A percentile compares a stretch with the other conserved stretches of the same genome.
Conservation (phyloP, 192 early-diverging fungal genomes). For the Coemansia sp. region DNA sequence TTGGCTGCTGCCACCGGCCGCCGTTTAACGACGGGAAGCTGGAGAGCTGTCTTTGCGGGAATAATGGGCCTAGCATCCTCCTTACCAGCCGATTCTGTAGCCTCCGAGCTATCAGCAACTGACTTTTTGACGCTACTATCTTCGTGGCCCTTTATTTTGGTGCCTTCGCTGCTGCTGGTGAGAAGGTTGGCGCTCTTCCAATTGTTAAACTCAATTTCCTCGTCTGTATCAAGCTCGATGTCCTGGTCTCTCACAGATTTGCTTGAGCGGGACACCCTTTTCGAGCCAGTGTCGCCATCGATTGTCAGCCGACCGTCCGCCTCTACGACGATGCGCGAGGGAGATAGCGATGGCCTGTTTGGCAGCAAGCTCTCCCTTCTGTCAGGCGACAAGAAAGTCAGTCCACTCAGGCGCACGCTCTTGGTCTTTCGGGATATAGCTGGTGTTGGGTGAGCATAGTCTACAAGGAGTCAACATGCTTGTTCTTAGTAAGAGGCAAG, state of each 20-base stretch:
- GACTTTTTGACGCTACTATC: not conserved
- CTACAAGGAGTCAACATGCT: conserved; percentile 10
- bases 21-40: not conserved
- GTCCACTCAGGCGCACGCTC: conserved; percentile 8
- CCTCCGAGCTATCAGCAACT: not conserved
- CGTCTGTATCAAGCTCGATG: conserved; percentile 40
- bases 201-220: conserved; percentile 45
- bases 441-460: conserved; percentile 43
- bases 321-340: conserved; percentile 29
- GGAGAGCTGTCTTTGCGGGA: not conserved
- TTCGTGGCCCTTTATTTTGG: not conserved
- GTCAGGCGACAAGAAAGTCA: conserved; percentile 21
- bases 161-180: not conserved
- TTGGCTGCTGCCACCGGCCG: conserved; percentile 6
- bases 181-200: conserved; percentile 35
- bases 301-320: conserved; percentile 27
- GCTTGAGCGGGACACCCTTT: not conserved
- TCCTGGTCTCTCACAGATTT: not conserved
- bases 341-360: conserved; percentile 35
- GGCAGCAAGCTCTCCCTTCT: conserved; percentile 35
- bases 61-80: not conserved
- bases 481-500: not conserved
- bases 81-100: not conserved
- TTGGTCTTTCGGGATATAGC: conserved; percentile 19
- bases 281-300: conserved; percentile 3